A percentile compares a stretch with the other conserved stretches of the same genome.
Evolutionary conservation across 257 asterid species (phyloP).

Genomic region (Anisodus acutangulus): DNA sequence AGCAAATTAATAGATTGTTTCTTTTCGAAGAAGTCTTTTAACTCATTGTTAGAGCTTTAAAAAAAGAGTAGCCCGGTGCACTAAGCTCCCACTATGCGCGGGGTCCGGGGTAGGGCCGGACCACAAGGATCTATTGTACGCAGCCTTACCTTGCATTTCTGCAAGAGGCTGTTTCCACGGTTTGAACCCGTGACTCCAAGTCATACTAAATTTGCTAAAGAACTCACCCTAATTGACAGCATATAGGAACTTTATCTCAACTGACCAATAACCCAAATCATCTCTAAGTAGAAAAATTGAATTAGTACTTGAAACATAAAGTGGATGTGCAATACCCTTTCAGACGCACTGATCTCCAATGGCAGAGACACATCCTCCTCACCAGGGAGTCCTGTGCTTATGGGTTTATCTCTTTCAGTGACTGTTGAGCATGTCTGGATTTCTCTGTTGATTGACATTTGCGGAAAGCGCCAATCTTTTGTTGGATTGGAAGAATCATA

Average conservation of each 20-base stretch:
- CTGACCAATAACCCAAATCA: not conserved
- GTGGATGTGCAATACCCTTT: slow-evolving; percentile 48
- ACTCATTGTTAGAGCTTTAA: not conserved
- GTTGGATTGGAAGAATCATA: slow-evolving; percentile 90
- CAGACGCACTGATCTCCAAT: slow-evolving; percentile 38
- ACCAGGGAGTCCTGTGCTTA: slow-evolving; percentile 38
- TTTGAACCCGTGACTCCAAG: no score
- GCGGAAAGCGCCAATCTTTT: slow-evolving; percentile 83
- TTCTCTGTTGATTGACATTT: slow-evolving; percentile 49
- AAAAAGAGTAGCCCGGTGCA: no score
- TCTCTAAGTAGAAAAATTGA: not conserved
- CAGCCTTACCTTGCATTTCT: no score
- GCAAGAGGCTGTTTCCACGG: no score
- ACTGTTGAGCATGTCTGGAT: slow-evolving; percentile 39
- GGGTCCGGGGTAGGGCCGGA: no score
- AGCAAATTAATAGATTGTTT: not conserved
- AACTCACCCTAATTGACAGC: not conserved
- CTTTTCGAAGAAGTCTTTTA: not conserved
- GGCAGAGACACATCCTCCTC: slow-evolving; percentile 42
- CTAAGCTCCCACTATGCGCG: no score
- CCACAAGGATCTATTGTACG: no score
- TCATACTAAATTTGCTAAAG: not conserved
- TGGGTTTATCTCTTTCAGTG: slow-evolving; percentile 47
- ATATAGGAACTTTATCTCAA: not conserved
- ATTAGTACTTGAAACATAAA: slow-evolving; percentile 27